Base-by-base conservation (phyloP, 2,329 filamentous ascomycete species). In the Mycogone perniciosa region DNA sequence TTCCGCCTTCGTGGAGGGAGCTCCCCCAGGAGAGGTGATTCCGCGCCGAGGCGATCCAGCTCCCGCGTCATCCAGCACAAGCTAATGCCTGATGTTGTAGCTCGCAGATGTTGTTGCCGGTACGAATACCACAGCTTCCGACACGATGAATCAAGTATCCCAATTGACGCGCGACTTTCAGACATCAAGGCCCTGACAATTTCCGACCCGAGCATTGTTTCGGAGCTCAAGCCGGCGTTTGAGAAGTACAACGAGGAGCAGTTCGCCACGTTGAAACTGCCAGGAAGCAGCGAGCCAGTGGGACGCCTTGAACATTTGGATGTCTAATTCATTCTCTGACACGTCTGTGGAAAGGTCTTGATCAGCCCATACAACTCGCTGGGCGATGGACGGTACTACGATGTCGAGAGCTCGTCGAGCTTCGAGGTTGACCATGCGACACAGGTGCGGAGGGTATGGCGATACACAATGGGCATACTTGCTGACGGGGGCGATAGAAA, bases 171-270 rank as follows among this genome's bases (percentile, higher is more conserved):
- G 31, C 51, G 10, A 44, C 13, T 47, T 51, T 37, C 69, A 95
- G 93, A 96, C 67, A 95, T 99, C 76, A 95, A 96, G 71, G 78
- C 83, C 46, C 78, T 99, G 40, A 89, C 90, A 13, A 75, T 81
- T 55, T 82, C 86, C 59, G 82, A 83, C 39, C 80, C 84, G 35
- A 74, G 78, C 50, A 74, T 93, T 55, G 73, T 91, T 50, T 73
- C 82, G 54, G 83, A 87, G 57, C 85, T 96, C 48, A 80, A 78
- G 6, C 88, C 90, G 0, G 90, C 93, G 0, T 95, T 96, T 67
- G 78, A 91, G 71, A 89, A 87, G 71, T 97, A 99, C 79, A 96
- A 97, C 63, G 92, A 99, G 71, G 86, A 91, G 70, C 93, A 99
- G 71, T 87, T 96, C 68, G 74, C 84, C 44, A 90, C 90, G 11